These are phyloP conservation scores for Aureoboletus auriporus DNA, from an alignment of 768 basidiomycete species.

Conservation along the genomic window DNA sequence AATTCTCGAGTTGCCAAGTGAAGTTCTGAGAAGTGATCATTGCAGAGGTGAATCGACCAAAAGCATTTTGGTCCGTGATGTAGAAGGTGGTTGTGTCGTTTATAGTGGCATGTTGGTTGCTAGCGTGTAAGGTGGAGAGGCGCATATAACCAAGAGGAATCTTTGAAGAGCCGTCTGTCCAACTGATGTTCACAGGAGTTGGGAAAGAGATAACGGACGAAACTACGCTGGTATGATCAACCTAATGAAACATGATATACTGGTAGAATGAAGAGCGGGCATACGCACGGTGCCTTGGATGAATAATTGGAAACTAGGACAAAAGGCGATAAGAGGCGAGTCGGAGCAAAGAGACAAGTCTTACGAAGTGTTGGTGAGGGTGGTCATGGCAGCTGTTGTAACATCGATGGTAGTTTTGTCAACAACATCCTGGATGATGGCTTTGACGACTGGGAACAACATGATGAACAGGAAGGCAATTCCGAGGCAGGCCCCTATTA, in stretches of 20 bases:
- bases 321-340: constrained; percentile 4
- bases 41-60: constrained; percentile 54
- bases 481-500: constrained; percentile 47
- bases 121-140: constrained; percentile 45
- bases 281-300: constrained; percentile 51
- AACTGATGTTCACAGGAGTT: constrained; percentile 53
- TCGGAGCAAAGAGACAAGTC: constrained; percentile 16
- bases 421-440: constrained; percentile 63
- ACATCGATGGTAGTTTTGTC: constrained; percentile 53
- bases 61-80: constrained; percentile 53
- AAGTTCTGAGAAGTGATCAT: constrained; percentile 68
- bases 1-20: constrained; percentile 59
- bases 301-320: constrained; percentile 44
- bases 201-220: constrained; percentile 59
- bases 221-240: constrained; percentile 64
- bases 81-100: constrained; percentile 57
- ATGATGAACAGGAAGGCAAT: constrained; percentile 66
- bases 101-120: constrained; percentile 53
- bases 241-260: constrained; percentile 31
- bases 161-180: constrained; percentile 48
- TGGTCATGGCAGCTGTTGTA: constrained; percentile 46
- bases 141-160: constrained; percentile 52
- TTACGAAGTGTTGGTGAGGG: constrained; percentile 55
- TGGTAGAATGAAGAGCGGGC: not conserved
- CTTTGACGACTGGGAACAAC: constrained; percentile 63